These are phyloP conservation scores for Exophiala dermatitidis DNA, from an alignment of 2,329 filamentous ascomycete genomes.

Conservation along the genomic window DNA sequence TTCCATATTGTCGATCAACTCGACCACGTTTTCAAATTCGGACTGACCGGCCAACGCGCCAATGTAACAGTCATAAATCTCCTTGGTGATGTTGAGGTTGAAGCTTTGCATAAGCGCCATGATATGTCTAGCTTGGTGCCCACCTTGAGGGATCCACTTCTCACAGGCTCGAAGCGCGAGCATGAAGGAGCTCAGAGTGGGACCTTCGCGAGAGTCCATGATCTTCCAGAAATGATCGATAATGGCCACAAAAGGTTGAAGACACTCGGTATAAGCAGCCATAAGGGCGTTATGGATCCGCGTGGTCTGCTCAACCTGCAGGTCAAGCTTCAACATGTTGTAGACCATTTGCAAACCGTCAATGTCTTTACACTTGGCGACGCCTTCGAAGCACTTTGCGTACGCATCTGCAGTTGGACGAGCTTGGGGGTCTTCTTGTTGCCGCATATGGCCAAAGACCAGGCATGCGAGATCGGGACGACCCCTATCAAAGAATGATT, in stretches of 20 bases:
- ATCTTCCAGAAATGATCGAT: constrained; percentile 78
- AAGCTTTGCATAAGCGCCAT: constrained; percentile 54
- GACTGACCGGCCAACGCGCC: constrained; percentile 68
- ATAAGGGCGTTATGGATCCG: constrained; percentile 76
- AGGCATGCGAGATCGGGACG: constrained; percentile 78
- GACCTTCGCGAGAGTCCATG: constrained; percentile 74
- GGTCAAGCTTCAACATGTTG: constrained; percentile 91
- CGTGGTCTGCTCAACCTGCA: constrained; percentile 69
- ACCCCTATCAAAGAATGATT: constrained; percentile 67
- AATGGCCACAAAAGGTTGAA: constrained; percentile 53
- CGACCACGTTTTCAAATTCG: constrained; percentile 59
- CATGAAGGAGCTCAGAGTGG: constrained; percentile 70
- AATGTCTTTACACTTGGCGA: constrained; percentile 53
- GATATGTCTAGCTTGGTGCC: constrained; percentile 46
- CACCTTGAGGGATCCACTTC: constrained; percentile 41
- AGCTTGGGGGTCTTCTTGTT: constrained; percentile 55
- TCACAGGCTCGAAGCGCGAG: constrained; percentile 77
- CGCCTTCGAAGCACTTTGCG: constrained; percentile 66
- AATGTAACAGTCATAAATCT: constrained; percentile 69
- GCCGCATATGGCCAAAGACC: constrained; percentile 91
- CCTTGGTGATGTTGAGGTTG: constrained; percentile 68
- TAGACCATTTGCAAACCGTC: constrained; percentile 69
- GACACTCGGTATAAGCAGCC: constrained; percentile 70
- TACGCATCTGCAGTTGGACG: constrained; percentile 71
- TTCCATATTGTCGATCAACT: constrained; percentile 60